A percentile compares a stretch with the other conserved stretches of the same genome.
Evolutionary conservation across 1,284 basidiomycete species (phyloP).

Genomic region (Cronartium ribicola): DNA sequence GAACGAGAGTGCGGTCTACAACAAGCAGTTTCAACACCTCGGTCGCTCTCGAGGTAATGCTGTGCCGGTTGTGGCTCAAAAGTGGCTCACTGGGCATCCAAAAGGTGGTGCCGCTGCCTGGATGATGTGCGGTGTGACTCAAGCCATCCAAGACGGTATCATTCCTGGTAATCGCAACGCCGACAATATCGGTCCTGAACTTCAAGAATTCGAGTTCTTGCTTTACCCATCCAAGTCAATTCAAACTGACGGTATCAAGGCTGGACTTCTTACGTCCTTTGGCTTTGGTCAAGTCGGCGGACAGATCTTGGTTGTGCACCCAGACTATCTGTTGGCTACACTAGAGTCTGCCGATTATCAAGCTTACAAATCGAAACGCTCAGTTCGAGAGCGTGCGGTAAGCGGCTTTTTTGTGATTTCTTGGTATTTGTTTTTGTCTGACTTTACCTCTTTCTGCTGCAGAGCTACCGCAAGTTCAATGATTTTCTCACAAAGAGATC

Average conservation of each 20-base stretch:
- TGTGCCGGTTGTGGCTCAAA: conserved; percentile 93
- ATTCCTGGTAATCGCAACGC: conserved; percentile 96
- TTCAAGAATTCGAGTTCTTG: conserved; percentile 82
- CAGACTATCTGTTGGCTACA: conserved; percentile 81
- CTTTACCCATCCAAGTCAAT: conserved; percentile 97
- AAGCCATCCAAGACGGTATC: conserved; percentile 77
- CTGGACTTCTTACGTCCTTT: conserved; percentile 66
- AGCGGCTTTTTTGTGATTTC: conserved; percentile 66
- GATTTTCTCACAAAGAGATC: conserved; percentile 42
- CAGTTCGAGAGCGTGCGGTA: conserved; percentile 68
- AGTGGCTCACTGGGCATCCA: conserved; percentile 80
- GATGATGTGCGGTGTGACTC: conserved; percentile 90
- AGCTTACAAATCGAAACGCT: conserved; percentile 69
- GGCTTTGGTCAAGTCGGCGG: conserved; percentile 99
- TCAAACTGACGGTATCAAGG: conserved; percentile 83
- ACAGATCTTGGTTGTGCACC: conserved; percentile 79
- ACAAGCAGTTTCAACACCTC: conserved; percentile 82
- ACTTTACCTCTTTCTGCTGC: neutral
- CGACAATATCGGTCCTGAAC: conserved; percentile 81
- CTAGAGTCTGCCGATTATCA: conserved; percentile 70
- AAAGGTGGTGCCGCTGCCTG: conserved; percentile 97
- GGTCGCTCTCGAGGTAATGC: conserved; percentile 88
- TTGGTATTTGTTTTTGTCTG: neutral
- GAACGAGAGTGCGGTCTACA: conserved; percentile 96
- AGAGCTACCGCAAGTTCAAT: conserved; percentile 74